Evolutionary conservation across 1,139 yeast species (phyloP), one percentile per base, ranked within the genome.

Genomic region (Debaryomycetaceae sp.): DNA sequence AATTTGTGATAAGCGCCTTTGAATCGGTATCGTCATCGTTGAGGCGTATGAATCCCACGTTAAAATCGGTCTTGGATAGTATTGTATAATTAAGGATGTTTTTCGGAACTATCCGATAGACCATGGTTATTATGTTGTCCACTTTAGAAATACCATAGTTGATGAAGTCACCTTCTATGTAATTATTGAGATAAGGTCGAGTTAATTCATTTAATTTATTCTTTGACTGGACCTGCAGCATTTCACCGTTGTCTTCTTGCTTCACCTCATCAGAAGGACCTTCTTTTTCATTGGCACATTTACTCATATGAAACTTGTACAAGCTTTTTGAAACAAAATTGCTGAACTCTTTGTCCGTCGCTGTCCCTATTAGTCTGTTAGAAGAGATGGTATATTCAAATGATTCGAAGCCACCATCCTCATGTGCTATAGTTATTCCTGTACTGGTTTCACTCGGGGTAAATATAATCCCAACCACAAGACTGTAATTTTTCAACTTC

Each of bases 51-150:
- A 66, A 64, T 13, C 56, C 66, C 17, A 70, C 45, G 31, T 55
- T 52, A 30, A 58, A 57, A 14, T 62, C 65, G 30, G 55, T 51
- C 43, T 58, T 59, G 5, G 71, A 66, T 17, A 58, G 48, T 14
- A 65, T 65, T 24, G 61, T 58, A 48, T 68, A 69, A 42, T 63
- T 59, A 14, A 70, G 43, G 4, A 59, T 58, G 45, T 66, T 60
- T 39, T 60, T 65, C 1, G 72, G 70, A 14, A 58, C 49, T 1
- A 64, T 54, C 45, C 63, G 62, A 48, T 60, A 65, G 2, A 58
- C 58, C 4, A 68, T 42, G 6, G 63, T 55, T 5, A 66, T 42
- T 4, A 65, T 45, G 4, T 66, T 69, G 45, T 57, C 53, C 5
- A 47, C 41, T 14, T 54, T 51, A 17, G 59, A 41, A 1, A 58